Base-by-base conservation (phyloP, 2,329 filamentous ascomycete species). In the Fusarium falciforme region DNA sequence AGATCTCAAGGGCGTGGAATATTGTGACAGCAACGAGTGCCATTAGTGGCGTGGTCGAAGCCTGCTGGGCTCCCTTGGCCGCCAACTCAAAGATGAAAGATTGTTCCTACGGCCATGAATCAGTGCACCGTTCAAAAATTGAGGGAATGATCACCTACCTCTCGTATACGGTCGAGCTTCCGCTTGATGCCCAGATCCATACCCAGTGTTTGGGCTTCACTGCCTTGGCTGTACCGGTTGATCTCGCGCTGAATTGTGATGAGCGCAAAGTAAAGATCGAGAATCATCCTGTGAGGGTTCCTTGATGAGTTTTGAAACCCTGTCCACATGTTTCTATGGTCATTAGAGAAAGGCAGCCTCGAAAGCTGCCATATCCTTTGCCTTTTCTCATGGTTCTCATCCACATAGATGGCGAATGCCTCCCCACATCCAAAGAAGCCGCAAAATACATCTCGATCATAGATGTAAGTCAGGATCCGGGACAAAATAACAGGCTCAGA, bases 171-270 rank as follows among this genome's bases (percentile, higher is more conserved):
- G 4, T 63, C 42, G 5, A 67, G 67, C n/a, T 57, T 67, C 44
- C 59, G 33, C 25, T 52, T 63, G 29, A 70, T 70, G 2, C 25
- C 47, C 4, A 59, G 38, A 20, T 31, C 61, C 10, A 40, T 25
- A 3, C 29, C 36, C 9, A 36, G 22, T 6, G 59, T 17, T 29
- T 68, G 55, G 2, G 36, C 38, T 12, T 68, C 65, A 4, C 54
- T 31, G 5, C 59, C 38, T n/a, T 68, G 68, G 14, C 65, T 71
- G 11, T 68, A 63, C n/a, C 33, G 20, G 16, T 68, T 71, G 16
- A 71, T 71, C n/a, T 71, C 68, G 14, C 68, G 58, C 14, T 71
- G 68, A 16, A 71, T 33, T 6, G 66, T 60, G 14, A 71, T 71
- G 5, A 71, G 61, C 3, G 40, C 49, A 25, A 71, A 71, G 33